These are phyloP conservation scores for Aquilaria malaccensis DNA, from an alignment of 345 rosid genomes.

Conservation along the genomic window DNA sequence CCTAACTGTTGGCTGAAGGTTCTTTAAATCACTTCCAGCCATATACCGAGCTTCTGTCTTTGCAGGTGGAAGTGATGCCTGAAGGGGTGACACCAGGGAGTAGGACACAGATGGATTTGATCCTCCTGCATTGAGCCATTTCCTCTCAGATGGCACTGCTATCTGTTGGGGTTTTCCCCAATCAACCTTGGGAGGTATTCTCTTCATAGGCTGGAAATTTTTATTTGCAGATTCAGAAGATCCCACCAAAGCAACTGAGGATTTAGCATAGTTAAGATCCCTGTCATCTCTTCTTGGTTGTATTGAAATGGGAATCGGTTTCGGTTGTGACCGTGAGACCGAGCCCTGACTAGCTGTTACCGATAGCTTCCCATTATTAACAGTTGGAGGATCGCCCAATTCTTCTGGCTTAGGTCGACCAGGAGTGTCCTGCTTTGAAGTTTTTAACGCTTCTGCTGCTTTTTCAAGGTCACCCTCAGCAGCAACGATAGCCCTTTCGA, in stretches of 20 bases:
- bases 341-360: slow-evolving; percentile 31
- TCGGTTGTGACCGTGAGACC: slow-evolving; percentile 30
- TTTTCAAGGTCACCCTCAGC: slow-evolving; percentile 73
- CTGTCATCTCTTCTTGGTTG: slow-evolving; percentile 55
- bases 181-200: slow-evolving; percentile 47
- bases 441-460: slow-evolving; percentile 46
- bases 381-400: slow-evolving; percentile 41
- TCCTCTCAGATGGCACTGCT: slow-evolving; percentile 40
- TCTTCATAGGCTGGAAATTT: slow-evolving; percentile 47
- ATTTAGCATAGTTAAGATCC: slow-evolving; percentile 53
- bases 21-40: slow-evolving; percentile 50
- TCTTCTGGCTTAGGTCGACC: slow-evolving; percentile 51
- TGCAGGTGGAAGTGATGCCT: slow-evolving; percentile 37
- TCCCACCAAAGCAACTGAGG: slow-evolving; percentile 23
- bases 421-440: slow-evolving; percentile 40
- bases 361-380: slow-evolving; percentile 18
- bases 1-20: slow-evolving; percentile 38
- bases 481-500: slow-evolving; percentile 68
- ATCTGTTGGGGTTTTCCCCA: slow-evolving; percentile 60
- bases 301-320: slow-evolving; percentile 21
- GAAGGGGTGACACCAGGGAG: slow-evolving; percentile 49
- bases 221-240: slow-evolving; percentile 31
- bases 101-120: slow-evolving; percentile 39
- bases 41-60: slow-evolving; percentile 45
- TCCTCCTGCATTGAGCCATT: slow-evolving; percentile 48